A percentile compares a stretch with the other conserved stretches of the same genome.
Evolutionary conservation across 2,329 filamentous ascomycete genomes (phyloP).

Genomic region (Lasiodiplodia sp.): DNA sequence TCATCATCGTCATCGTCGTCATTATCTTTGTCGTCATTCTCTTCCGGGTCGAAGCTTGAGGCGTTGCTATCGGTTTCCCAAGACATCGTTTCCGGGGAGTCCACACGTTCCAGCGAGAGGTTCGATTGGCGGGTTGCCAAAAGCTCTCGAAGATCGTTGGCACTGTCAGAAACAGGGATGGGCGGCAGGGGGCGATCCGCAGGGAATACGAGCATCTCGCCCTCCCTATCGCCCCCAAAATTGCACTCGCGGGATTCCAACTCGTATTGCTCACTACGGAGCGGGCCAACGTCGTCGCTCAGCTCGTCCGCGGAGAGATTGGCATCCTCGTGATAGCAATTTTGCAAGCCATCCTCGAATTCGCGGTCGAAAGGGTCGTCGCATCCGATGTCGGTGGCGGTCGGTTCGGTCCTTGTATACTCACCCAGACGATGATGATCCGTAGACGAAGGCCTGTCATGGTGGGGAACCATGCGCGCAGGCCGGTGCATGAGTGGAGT

Average conservation of each 20-base stretch:
- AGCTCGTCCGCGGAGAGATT: slow-evolving; percentile 33
- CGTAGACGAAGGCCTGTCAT: slow-evolving; percentile 42
- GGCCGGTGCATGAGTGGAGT: slow-evolving; percentile 47
- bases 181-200: slow-evolving; percentile 20
- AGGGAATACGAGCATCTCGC: slow-evolving; percentile 17
- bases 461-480: slow-evolving; percentile 36
- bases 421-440: slow-evolving; percentile 53
- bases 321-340: slow-evolving; percentile 11
- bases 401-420: slow-evolving; percentile 13
- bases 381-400: not conserved
- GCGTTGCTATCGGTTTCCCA: slow-evolving; percentile 50
- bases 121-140: not conserved
- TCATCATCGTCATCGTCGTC: slow-evolving; percentile 67
- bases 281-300: slow-evolving; percentile 30
- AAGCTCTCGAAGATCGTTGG: slow-evolving; percentile 5
- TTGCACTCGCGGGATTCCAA: slow-evolving; percentile 18
- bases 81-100: not conserved
- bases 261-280: slow-evolving; percentile 29
- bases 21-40: slow-evolving; percentile 32
- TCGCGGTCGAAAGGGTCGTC: slow-evolving; percentile 7
- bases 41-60: slow-evolving; percentile 45
- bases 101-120: not conserved
- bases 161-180: slow-evolving; percentile 18
- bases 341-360: slow-evolving; percentile 1
- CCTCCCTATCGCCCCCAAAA: slow-evolving; percentile 2